These are phyloP conservation scores for Alternaria atra DNA, from an alignment of 2,329 filamentous ascomycete species.

Conservation along the genomic window DNA sequence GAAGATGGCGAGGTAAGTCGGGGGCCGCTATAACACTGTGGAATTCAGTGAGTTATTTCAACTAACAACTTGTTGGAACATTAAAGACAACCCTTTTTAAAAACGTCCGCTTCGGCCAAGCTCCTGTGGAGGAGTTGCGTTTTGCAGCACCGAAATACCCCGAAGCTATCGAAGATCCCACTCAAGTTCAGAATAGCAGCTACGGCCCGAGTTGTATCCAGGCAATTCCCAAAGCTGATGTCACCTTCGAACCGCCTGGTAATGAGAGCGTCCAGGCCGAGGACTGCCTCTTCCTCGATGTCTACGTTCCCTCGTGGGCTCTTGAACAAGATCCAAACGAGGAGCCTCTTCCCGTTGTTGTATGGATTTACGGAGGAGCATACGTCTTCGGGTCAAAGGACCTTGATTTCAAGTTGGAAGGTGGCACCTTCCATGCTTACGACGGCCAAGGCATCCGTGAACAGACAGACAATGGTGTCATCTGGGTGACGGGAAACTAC, in stretches of 20 bases:
- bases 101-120: neutral
- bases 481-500: neutral
- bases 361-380: neutral
- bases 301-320: neutral
- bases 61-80: neutral
- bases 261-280: neutral
- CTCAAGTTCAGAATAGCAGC: neutral
- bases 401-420: neutral
- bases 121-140: neutral
- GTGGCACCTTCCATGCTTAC: neutral
- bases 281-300: neutral
- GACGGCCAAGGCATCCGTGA: neutral
- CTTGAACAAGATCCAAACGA: neutral
- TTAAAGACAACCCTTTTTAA: neutral
- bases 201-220: neutral
- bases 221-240: neutral
- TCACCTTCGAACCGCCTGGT: neutral
- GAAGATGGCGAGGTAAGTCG: neutral
- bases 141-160: neutral
- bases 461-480: rapidly evolving
- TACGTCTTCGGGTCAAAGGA: neutral
- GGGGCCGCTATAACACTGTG: neutral
- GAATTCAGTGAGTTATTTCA: neutral
- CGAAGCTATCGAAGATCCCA: neutral
- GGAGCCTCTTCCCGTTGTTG: neutral